Base-by-base conservation (phyloP, 2,329 filamentous ascomycete genomes). In the Ascocoryne sarcoides region DNA sequence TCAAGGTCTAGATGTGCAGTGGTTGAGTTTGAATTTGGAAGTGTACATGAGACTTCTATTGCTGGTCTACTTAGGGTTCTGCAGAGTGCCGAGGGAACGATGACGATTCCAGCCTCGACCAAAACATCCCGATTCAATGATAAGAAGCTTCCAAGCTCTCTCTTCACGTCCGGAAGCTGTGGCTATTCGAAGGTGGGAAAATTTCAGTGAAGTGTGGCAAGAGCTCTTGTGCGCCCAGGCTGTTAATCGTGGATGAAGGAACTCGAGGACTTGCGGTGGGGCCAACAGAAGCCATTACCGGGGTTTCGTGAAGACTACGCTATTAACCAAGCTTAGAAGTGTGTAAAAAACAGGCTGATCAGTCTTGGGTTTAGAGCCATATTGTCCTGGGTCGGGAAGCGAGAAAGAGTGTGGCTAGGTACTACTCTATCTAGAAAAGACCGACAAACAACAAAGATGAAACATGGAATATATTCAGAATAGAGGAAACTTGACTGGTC, bases 1-100 rank as follows among this genome's bases (percentile, higher is more conserved):
- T 30, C 4, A 39, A 39, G 18, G 42, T 32, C n/a, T 40, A 34
- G 18, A 26, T n/a, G 30, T 32, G 12, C 18, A 14, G 3, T 17
- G 18, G n/a, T 32, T 4, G 18, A 15, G 15, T 15, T 8, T 32
- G 21, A 5, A 21, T 23, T 41, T 5, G 12, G 33, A 36, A 41
- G 33, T 14, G 32, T 41, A 20, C 36, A 36, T 14, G 33, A 16
- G n/a, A 8, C 10, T 15, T 7, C 9, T 3, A 15, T 16, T 10
- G n/a, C 30, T 15, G 18, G 18, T 15, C 30, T 3, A 8, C n/a
- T 32, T 32, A 14, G 8, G 10, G 4, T 32, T 32, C 12, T 8
- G 18, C 9, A 7, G 5, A 8, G 18, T 32, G 30, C 15, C 30
- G n/a, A 32, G 18, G 30, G 18, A 4, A 14, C 18, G 9, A 7